Evolutionary conservation across 2,329 filamentous ascomycete species (phyloP).

Genomic region (Sphaerulina vaccinii): DNA sequence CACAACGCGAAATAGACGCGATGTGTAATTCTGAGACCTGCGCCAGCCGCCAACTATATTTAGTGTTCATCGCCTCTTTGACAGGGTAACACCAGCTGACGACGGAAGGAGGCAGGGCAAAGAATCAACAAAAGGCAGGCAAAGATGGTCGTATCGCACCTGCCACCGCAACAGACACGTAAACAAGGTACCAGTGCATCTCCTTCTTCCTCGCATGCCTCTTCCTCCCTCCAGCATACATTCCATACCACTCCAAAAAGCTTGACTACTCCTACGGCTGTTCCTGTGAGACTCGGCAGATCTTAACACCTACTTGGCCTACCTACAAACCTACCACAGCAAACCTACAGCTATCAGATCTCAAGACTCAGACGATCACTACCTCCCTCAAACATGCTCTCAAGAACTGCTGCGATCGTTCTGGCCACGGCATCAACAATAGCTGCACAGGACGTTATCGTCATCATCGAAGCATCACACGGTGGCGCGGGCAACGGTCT

Average conservation of each 20-base stretch:
- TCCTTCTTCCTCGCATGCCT: not conserved
- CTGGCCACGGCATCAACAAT: constrained; percentile 16
- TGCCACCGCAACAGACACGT: too few species aligned
- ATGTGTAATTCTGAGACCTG: too few species aligned
- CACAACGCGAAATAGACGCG: too few species aligned
- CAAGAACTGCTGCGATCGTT: constrained; percentile 4
- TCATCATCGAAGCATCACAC: constrained; percentile 28
- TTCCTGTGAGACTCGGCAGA: not conserved
- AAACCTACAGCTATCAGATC: not conserved
- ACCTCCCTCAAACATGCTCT: constrained; percentile 10
- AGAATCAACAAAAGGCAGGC: not conserved
- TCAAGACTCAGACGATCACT: not conserved
- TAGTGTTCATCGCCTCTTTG: too few species aligned
- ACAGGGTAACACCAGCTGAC: too few species aligned
- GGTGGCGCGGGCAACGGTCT: constrained; percentile 29
- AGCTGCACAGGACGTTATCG: constrained; percentile 22
- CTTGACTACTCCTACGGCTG: not conserved
- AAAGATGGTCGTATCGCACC: too few species aligned
- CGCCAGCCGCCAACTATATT: too few species aligned
- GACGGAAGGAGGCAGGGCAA: too few species aligned
- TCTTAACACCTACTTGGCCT: not conserved
- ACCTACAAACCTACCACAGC: not conserved
- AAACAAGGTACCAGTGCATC: too few species aligned
- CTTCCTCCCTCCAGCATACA: not conserved
- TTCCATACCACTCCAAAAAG: not conserved